A percentile compares a stretch with the other conserved stretches of the same genome.
Conservation (phyloP, 1,284 basidiomycete species). For the Albatrellus sp. region DNA sequence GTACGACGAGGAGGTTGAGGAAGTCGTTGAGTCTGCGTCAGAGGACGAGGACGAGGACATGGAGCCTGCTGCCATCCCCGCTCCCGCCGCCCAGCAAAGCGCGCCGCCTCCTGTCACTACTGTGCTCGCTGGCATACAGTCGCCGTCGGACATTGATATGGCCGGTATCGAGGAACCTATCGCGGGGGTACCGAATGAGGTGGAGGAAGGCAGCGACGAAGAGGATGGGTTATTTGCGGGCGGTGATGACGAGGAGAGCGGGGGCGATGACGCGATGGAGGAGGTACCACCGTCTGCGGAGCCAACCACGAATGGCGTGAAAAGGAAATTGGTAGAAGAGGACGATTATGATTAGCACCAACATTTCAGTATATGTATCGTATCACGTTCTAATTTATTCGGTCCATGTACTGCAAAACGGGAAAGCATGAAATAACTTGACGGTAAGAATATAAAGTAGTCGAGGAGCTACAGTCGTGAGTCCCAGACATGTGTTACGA, state of each 20-base stretch:
- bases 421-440: not conserved
- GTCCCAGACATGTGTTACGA: not conserved
- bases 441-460: too few species aligned
- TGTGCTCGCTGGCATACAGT: slow-evolving; percentile 44
- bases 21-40: slow-evolving; percentile 57
- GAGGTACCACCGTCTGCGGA: slow-evolving; percentile 41
- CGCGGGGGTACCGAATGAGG: slow-evolving; percentile 22
- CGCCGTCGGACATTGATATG: slow-evolving; percentile 59
- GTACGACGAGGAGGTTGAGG: slow-evolving; percentile 71
- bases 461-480: too few species aligned
- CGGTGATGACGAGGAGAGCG: slow-evolving; percentile 53
- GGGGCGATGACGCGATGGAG: slow-evolving; percentile 66
- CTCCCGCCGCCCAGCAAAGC: not conserved
- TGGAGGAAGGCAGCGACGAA: slow-evolving; percentile 54
- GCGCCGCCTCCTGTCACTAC: slow-evolving; percentile 15
- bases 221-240: slow-evolving; percentile 54
- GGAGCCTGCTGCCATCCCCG: slow-evolving; percentile 36
- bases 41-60: slow-evolving; percentile 58
- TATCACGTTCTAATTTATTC: slow-evolving; percentile 3
- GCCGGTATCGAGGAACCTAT: slow-evolving; percentile 28
- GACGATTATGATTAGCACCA: slow-evolving; percentile 63
- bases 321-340: slow-evolving; percentile 71
- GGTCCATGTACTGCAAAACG: not conserved
- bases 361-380: too few species aligned
- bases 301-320: slow-evolving; percentile 45